Evolutionary conservation across 306 rosid species (phyloP).

Genomic region (Ormosia semicastrata): DNA sequence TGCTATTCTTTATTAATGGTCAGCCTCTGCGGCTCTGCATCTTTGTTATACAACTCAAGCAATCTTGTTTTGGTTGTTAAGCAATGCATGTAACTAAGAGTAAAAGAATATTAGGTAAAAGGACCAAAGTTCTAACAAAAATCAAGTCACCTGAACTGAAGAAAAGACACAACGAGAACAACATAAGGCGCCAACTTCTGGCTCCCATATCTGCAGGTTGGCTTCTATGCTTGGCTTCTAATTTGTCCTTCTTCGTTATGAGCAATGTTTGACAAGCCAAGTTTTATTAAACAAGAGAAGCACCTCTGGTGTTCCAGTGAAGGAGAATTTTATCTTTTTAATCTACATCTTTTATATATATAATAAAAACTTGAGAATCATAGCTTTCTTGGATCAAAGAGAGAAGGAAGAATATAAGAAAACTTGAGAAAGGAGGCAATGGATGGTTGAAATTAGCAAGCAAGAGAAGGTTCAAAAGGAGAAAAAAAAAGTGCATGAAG

Average conservation of each 20-base stretch:
- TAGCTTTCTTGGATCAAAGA: constrained; percentile 82
- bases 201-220: constrained; percentile 57
- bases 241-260: constrained; percentile 37
- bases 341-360: constrained; percentile 32
- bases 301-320: constrained; percentile 33
- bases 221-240: constrained; percentile 26
- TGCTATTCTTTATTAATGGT: neutral
- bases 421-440: constrained; percentile 95
- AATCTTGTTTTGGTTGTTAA: constrained; percentile 13
- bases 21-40: neutral
- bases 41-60: neutral
- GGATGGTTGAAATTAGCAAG: constrained; percentile 73
- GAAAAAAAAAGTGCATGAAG: constrained; percentile 35
- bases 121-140: neutral
- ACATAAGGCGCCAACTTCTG: constrained; percentile 39
- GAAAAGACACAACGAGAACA: constrained; percentile 55
- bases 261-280: constrained; percentile 46
- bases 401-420: constrained; percentile 85
- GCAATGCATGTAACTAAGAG: constrained; percentile 15
- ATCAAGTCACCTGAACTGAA: constrained; percentile 63
- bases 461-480: constrained; percentile 73
- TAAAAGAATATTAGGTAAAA: neutral
- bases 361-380: constrained; percentile 54
- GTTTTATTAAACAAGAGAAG: constrained; percentile 46
- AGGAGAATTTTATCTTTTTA: constrained; percentile 46